These are phyloP conservation scores for Lipomyces chichibuensis DNA, from an alignment of 805 yeast species.

Conservation along the genomic window DNA sequence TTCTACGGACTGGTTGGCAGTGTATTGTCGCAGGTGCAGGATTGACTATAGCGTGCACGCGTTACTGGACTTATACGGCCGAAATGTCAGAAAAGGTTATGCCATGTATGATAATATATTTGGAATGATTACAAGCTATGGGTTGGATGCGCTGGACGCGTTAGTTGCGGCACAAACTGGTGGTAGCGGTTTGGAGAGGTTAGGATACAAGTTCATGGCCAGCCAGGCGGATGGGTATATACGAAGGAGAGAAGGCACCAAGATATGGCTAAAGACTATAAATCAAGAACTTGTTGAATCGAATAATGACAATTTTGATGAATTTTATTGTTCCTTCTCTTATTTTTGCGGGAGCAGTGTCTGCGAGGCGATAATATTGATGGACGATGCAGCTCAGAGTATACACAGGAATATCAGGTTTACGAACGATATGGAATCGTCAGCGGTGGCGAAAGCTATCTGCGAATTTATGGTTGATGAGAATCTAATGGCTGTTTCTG, in stretches of 20 bases:
- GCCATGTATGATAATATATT: conserved; percentile 3
- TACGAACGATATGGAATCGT: background rate
- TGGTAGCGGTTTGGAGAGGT: background rate
- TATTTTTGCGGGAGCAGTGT: conserved; percentile 11
- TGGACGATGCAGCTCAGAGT: conserved; percentile 17
- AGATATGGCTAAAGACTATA: conserved; percentile 7
- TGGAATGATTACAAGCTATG: conserved; percentile 12
- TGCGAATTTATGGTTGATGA: conserved; percentile 1
- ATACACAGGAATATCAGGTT: background rate
- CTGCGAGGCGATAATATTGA: conserved; percentile 7
- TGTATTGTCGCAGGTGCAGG: background rate
- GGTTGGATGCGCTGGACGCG: conserved; percentile 22
- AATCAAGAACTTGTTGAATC: background rate
- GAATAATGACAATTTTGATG: conserved; percentile 8
- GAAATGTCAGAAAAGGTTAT: conserved; percentile 7
- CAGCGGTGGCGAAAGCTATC: conserved; percentile 4
- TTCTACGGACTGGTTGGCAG: background rate
- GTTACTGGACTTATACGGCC: background rate
- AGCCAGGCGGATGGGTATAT: conserved; percentile 19
- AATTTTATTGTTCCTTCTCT: conserved; percentile 14
- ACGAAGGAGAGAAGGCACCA: conserved; percentile 18
- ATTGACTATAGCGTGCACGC: background rate
- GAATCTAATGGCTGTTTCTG: background rate
- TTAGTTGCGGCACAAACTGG: conserved; percentile 7
- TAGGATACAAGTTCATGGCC: conserved; percentile 18